Conservation (phyloP, 208 protist species). For the Acanthamoeba royreba region DNA sequence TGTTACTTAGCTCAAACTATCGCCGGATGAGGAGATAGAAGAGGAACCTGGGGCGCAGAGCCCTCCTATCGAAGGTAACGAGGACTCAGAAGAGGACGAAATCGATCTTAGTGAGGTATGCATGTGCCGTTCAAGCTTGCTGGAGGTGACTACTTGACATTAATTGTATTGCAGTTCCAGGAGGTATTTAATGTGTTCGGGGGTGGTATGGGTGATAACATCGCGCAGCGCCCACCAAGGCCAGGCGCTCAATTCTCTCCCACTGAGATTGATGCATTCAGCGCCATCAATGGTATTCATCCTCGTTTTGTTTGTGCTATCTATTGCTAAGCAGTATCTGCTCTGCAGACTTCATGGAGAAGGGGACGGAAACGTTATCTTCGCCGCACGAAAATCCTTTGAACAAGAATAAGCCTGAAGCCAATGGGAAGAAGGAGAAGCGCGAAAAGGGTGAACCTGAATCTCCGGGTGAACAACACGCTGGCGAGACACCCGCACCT, state of each 20-base stretch:
- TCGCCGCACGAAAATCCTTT: neutral
- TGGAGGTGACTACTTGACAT: neutral
- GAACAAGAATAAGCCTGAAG: neutral
- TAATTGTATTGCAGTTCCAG: neutral
- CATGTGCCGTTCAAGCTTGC: neutral
- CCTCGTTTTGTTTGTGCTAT: neutral
- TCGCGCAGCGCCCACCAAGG: neutral
- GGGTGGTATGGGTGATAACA: neutral
- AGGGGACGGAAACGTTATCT: neutral
- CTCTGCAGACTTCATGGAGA: neutral
- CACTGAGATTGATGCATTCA: neutral
- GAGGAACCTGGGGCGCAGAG: neutral
- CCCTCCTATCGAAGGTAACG: neutral
- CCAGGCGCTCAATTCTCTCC: neutral
- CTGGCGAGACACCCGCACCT: neutral
- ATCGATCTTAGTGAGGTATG: conserved; percentile 39
- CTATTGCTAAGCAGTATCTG: neutral
- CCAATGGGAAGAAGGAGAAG: neutral
- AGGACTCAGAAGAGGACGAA: conserved; percentile 41
- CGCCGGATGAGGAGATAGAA: neutral
- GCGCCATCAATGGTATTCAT: neutral
- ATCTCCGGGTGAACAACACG: too few relatives aligned
- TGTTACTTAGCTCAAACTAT: neutral
- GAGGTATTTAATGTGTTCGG: conserved; percentile 39
- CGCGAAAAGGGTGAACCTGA: neutral